Conservation (phyloP, 129 eudicot species). For the Silybum marianum region DNA sequence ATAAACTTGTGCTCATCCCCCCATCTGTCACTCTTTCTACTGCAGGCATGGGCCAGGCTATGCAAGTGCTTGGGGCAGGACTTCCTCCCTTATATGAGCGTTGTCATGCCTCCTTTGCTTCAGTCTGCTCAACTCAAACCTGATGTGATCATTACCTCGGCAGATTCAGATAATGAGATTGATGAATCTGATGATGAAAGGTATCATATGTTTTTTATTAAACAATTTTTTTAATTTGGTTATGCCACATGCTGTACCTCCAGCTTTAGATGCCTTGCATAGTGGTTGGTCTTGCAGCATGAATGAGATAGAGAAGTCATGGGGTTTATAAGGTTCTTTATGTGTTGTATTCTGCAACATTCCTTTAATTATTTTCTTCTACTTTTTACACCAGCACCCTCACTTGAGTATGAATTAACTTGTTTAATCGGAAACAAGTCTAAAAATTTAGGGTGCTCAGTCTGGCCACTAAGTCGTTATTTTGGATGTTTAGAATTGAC, state of each 20-base stretch:
- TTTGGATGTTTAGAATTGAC: neutral
- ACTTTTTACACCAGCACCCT: neutral
- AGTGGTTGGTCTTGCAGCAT: neutral
- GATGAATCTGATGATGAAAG: conserved; percentile 99
- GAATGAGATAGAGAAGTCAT: neutral
- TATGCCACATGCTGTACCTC: neutral
- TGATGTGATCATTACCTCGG: conserved; percentile 95
- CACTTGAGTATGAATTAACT: neutral
- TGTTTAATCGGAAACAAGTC: neutral
- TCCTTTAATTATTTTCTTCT: neutral
- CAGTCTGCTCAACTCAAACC: conserved; percentile 99
- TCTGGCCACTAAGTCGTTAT: neutral
- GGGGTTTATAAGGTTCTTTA: neutral
- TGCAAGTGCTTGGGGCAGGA: conserved; percentile 99
- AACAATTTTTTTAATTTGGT: neutral
- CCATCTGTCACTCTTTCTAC: neutral
- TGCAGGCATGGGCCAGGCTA: conserved; percentile 99
- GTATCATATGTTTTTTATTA: conserved; percentile 32
- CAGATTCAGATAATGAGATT: conserved; percentile 88
- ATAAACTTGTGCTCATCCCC: conserved; percentile 9
- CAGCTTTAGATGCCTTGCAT: neutral
- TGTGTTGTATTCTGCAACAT: neutral
- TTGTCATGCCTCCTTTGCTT: conserved; percentile 98
- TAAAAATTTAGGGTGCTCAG: neutral
- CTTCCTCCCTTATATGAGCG: conserved; percentile 96